A percentile compares a stretch with the other conserved stretches of the same genome.
Evolutionary conservation across 2,329 filamentous ascomycete genomes (phyloP).

Genomic region (Epichloe amarillans): DNA sequence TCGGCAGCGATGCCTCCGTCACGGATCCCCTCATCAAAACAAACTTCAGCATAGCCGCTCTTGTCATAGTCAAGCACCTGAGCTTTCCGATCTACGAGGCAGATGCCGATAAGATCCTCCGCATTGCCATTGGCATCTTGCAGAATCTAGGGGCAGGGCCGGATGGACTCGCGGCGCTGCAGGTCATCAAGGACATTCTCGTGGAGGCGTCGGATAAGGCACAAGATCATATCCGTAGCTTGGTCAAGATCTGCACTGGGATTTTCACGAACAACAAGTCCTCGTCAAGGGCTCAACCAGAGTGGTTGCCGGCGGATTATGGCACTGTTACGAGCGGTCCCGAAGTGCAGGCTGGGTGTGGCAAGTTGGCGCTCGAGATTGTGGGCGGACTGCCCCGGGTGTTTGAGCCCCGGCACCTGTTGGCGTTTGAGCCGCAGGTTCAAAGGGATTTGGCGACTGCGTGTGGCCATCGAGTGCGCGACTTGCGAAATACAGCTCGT

Average conservation of each 20-base stretch:
- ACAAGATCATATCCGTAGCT: constrained; percentile 33
- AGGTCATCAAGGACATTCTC: constrained; percentile 35
- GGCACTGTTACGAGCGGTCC: constrained; percentile 5
- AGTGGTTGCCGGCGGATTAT: constrained; percentile 19
- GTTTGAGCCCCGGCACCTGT: constrained; percentile 33
- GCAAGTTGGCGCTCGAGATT: constrained; percentile 34
- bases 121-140: constrained; percentile 34
- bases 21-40: constrained; percentile 17
- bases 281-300: constrained; percentile 12
- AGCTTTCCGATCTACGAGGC: constrained; percentile 37
- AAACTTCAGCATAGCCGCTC: constrained; percentile 33
- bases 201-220: constrained; percentile 31
- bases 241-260: constrained; percentile 32
- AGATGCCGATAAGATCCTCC: constrained; percentile 33
- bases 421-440: constrained; percentile 30
- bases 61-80: constrained; percentile 37
- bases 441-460: constrained; percentile 34
- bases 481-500: constrained; percentile 36
- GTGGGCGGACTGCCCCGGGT: constrained; percentile 32
- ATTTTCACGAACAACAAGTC: constrained; percentile 21
- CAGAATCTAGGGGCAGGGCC: constrained; percentile 26
- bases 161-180: constrained; percentile 34
- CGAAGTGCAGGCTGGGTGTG: constrained; percentile 23
- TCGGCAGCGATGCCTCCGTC: constrained; percentile 14
- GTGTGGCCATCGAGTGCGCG: constrained; percentile 40